Conservation (phyloP, 441 rosid genomes). For the Pelargonium cotyledonis region DNA sequence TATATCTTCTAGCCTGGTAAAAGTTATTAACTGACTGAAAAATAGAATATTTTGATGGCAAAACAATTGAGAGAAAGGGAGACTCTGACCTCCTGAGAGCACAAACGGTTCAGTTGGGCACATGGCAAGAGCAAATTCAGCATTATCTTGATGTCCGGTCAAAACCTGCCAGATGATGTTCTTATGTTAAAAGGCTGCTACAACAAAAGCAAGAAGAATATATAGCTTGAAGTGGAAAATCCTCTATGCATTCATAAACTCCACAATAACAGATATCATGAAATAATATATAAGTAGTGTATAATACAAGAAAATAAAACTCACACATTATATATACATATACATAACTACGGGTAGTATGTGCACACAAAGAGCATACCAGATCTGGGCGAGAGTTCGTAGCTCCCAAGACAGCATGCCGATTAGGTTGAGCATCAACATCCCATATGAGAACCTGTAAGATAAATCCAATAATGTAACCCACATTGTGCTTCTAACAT, state of each 20-base stretch:
- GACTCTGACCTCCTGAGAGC: constrained; percentile 86
- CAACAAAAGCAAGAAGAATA: not conserved
- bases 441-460: constrained; percentile 95
- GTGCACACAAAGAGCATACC: constrained; percentile 30
- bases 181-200: constrained; percentile 7
- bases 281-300: too few species aligned
- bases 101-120: constrained; percentile 94
- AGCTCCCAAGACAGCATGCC: constrained; percentile 93
- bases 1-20: not conserved
- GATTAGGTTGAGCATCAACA: constrained; percentile 93
- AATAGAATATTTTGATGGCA: not conserved
- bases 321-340: too few species aligned
- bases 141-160: constrained; percentile 97
- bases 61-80: not conserved
- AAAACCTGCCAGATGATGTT: constrained; percentile 52
- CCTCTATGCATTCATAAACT: too few species aligned
- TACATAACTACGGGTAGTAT: too few species aligned
- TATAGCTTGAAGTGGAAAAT: too few species aligned
- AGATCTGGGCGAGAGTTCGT: constrained; percentile 85
- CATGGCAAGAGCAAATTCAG: constrained; percentile 99
- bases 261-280: too few species aligned
- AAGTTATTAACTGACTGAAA: not conserved
- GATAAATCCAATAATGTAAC: too few species aligned
- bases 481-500: too few species aligned
- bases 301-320: too few species aligned